Evolutionary conservation across 2,329 filamentous ascomycete genomes (phyloP), one percentile per base, ranked within the genome.

Genomic region (Raffaelea deltoideospora): DNA sequence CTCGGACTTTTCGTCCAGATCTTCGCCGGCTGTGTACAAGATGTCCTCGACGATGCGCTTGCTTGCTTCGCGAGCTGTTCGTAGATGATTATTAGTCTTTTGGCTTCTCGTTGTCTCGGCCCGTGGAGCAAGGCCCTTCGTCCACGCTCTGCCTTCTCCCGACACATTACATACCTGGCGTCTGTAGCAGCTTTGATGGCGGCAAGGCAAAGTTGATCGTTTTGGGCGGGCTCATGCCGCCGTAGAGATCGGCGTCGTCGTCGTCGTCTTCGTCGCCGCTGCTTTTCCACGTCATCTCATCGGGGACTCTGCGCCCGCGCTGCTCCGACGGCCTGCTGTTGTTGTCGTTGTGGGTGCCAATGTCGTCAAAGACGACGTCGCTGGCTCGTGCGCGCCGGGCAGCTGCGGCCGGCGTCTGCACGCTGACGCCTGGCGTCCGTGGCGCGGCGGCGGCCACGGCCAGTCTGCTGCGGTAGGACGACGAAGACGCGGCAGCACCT

Each of bases 181-280:
- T 92, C 54, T 87, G 83, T 53, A 88, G 56, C 18, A 92, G 59
- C 51, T 81, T 77, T 29, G 76, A 81, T 37, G 79, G 79, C 35
- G 81, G 81, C 33, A 92, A 59, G 31, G 80, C 78, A 54, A 92
- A 92, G 50, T 87, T 81, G 41, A 92, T 87, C 10, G 84, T 90
- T 64, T 96, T 96, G 0, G 90, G 90, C 21, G 90, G 90, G 50
- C 84, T 94, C 57, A 86, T 79, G 6, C 78, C 83, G 7, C 69
- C 70, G 40, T 79, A 77, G 6, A 72, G 51, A 30, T n/a, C n/a
- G n/a, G n/a, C n/a, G n/a, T n/a, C n/a, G n/a, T n/a, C n/a, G 15
- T 67, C 72, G 19, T 66, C 67, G 28, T 72, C 72, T 34, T 77
- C 72, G 10, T 75, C 72, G 21, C 80, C 79, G 38, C 75, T 76